A percentile compares a stretch with the other conserved stretches of the same genome.
phyloP scores from a whole-genome alignment of 2,329 filamentous ascomycete genomes.

The Ceratocystis alfenasii region DNA sequence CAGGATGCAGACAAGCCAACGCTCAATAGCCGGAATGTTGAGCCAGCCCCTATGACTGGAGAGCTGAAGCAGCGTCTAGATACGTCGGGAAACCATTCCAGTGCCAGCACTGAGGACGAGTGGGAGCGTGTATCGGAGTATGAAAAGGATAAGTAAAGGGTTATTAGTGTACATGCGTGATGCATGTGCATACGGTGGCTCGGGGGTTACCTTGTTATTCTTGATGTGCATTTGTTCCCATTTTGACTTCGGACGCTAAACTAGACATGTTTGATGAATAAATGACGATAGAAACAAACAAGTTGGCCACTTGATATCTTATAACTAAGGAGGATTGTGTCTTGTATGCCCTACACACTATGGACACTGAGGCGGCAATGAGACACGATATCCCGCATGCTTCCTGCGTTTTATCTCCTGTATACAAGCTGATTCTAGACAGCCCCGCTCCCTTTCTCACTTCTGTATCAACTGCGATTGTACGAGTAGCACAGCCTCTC shows the following conservation, averaged over 20 bases:
- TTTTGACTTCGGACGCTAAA: not conserved
- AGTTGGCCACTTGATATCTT: not conserved
- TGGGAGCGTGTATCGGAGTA: constrained; percentile 89
- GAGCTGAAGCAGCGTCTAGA: constrained; percentile 39
- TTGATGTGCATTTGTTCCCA: not conserved
- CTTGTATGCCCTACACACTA: too few species aligned
- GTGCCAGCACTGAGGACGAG: constrained; percentile 78
- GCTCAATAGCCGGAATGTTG: constrained; percentile 29
- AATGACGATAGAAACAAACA: not conserved
- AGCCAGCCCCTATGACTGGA: constrained; percentile 33
- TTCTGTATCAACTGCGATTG: not conserved
- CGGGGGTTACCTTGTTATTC: not conserved
- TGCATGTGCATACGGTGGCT: not conserved
- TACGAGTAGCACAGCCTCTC: not conserved
- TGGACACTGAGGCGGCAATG: too few species aligned
- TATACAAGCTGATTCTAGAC: too few species aligned
- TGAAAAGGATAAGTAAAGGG: constrained; percentile 44
- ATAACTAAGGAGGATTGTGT: too few species aligned
- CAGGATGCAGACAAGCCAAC: constrained; percentile 1
- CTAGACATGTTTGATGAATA: not conserved
- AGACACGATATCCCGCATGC: too few species aligned
- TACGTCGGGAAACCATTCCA: constrained; percentile 40
- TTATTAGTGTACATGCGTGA: not conserved
- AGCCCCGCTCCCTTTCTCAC: not conserved
- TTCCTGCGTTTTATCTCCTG: too few species aligned